Base-by-base conservation (phyloP, 108 stramenopile genomes). In the Cyclostephanos tholiformis region DNA sequence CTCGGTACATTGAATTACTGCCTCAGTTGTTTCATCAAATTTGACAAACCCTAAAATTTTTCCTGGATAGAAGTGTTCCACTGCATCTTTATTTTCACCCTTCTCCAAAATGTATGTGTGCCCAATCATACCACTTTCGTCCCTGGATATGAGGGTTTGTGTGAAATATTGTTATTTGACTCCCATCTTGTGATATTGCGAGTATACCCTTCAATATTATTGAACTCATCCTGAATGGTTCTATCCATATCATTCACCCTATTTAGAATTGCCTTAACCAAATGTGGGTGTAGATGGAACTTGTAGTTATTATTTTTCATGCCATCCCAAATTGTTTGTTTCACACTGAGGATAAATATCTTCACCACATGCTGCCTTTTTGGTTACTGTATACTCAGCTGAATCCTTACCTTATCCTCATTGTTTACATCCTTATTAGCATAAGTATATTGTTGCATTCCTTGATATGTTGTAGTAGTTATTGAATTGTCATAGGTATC, bases 1-100 rank as follows among this genome's bases (percentile, higher is more conserved):
- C 10, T 25, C 23, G 0, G 25, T 27, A 13, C 53, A 55, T 10
- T 55, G 53, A 4, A 55, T 55, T 25, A 55, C 53, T 16, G 53
- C 53, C 27, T 55, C 11, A 55, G 25, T 27, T 55, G 9, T 27
- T 27, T 27, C 25, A 25, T 55, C 53, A 55, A 55, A 27, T 55
- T 55, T 13, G 26, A 55, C 10, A 55, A 55, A 55, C 7, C 52
- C 23, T 55, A 55, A 27, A 55, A 55, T 55, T 55, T 53, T 53
- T 5, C 19, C 2, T 53, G 52, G 52, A 53, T 53, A 53, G 20
- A 7, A 53, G 6, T 26, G 4, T 57, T 22, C 20, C 12, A 29
- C 2, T 0, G 3, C 17, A 29, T 57, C 56, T 2, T n/a, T 26
- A 5, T 26, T 25, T 14, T 4, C 27, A 53, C 6, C 11, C 8